These are phyloP conservation scores for Globisporangium nodosum DNA, from an alignment of 352 stramenopile genomes.

Conservation along the genomic window DNA sequence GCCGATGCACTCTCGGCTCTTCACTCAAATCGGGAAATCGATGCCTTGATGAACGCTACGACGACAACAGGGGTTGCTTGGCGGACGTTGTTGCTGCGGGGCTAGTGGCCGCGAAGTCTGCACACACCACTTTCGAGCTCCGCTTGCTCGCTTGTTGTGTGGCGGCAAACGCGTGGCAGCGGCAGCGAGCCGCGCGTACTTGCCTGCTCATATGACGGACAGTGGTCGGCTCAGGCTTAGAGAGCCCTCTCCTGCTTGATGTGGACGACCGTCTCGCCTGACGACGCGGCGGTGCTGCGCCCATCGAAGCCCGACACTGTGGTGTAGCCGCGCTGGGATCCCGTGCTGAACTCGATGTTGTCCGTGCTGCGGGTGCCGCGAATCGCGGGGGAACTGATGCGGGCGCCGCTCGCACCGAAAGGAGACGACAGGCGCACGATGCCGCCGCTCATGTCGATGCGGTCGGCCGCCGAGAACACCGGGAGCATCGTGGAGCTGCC, in stretches of 20 bases:
- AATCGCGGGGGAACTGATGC: slow-evolving; percentile 9
- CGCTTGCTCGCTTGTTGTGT: not conserved
- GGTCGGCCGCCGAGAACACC: slow-evolving; percentile 7
- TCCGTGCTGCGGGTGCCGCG: not conserved
- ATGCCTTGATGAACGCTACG: not conserved
- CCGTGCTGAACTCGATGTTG: slow-evolving; percentile 11
- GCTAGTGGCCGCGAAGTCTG: no score
- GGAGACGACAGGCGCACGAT: slow-evolving; percentile 14
- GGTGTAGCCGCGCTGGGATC: not conserved
- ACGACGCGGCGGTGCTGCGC: not conserved
- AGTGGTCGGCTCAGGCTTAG: not conserved
- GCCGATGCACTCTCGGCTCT: no score
- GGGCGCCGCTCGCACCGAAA: slow-evolving; percentile 7
- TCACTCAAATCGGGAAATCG: not conserved
- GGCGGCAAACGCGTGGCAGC: not conserved
- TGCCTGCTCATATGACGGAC: not conserved
- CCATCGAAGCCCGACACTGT: not conserved
- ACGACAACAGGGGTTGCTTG: no score
- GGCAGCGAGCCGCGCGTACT: no score
- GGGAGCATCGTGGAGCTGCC: slow-evolving; percentile 13
- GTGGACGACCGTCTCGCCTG: slow-evolving; percentile 1
- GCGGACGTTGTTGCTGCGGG: not conserved
- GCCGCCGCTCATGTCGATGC: slow-evolving; percentile 4
- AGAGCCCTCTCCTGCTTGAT: slow-evolving; percentile 4
- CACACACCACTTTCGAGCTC: not conserved